phyloP scores from a whole-genome alignment of 306 rosid species.

The Medicago truncatula region DNA sequence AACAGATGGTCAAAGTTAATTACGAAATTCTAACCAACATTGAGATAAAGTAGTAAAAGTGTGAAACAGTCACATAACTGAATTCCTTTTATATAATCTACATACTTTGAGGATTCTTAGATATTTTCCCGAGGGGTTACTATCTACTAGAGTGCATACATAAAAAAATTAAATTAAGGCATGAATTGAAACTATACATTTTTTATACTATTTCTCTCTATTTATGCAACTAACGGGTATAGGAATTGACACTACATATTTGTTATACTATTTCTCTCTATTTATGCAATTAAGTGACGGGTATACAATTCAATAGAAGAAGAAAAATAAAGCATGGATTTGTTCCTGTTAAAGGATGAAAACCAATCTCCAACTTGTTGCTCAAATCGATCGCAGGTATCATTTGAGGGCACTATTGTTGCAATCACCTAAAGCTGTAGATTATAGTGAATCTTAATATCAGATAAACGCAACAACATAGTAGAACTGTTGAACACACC shows the following conservation, averaged over 20 bases:
- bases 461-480: not conserved
- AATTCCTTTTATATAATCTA: not conserved
- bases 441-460: constrained; percentile 6
- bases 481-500: constrained; percentile 52
- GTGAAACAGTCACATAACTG: constrained; percentile 8
- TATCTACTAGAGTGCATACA: constrained; percentile 1
- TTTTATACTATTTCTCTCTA: not conserved
- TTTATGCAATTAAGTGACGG: not conserved
- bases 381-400: constrained; percentile 22
- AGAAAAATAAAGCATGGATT: constrained; percentile 11
- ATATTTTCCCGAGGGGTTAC: not conserved
- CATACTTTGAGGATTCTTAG: not conserved
- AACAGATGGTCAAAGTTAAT: constrained; percentile 18
- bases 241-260: not conserved
- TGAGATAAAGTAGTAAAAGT: not conserved
- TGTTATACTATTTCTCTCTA: not conserved
- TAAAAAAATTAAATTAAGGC: not conserved
- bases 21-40: constrained; percentile 24
- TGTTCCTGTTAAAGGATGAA: constrained; percentile 2
- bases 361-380: constrained; percentile 20
- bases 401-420: not conserved
- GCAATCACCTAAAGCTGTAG: not conserved
- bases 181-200: not conserved
- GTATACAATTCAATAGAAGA: not conserved
- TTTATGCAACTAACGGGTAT: not conserved